Base-by-base conservation (phyloP, 106 monocot genomes). In the Agapanthus africanus region DNA sequence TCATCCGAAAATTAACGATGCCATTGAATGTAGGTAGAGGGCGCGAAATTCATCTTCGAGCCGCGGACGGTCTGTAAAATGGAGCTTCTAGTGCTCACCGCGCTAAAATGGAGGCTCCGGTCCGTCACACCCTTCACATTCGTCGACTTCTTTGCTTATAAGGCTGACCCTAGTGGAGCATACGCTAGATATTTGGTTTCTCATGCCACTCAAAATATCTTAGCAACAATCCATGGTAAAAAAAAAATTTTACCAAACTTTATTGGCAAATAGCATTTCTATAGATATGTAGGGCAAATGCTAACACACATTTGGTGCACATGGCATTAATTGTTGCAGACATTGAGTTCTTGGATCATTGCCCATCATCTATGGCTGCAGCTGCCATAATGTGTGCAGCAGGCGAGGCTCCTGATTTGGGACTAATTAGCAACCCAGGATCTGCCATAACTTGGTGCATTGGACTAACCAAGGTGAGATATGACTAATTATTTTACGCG, bases 1-100 rank as follows among this genome's bases (percentile, higher is more conserved):
- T 2, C n/a, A n/a, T 38, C 62, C 4, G 4, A 16, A 18, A 18
- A 47, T 18, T n/a, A 5, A 47, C 10, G 47, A 47, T 47, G 10
- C 18, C n/a, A n/a, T 16, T 13, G 4, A 10, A 27, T 19, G 22
- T 34, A 88, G 91, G 78, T 83, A 10, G 88, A 79, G 59, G 85
- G 79, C 19, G 63, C 91, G 7, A 78, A 65, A 38, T 87, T 65
- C 70, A 28, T 91, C 9, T 91, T 91, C 23, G 82, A 87, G 73
- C 82, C 91, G 25, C 65, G 76, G 11, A 88, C 85, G 0, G 70
- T 92, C 0, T 49, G 50, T 15, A 78, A 78, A 21, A 92, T 85
- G 88, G 92, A 92, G 65, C 77, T 92, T 11, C 73, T 92, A 6
- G 78, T 92, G 52, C 83, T 92, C n/a, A 54, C 76, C 16, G 74